A percentile compares a stretch with the other conserved stretches of the same genome.
These are phyloP conservation scores for Metschnikowia santaceciliae DNA, from an alignment of 805 yeast species.

Conservation along the genomic window DNA sequence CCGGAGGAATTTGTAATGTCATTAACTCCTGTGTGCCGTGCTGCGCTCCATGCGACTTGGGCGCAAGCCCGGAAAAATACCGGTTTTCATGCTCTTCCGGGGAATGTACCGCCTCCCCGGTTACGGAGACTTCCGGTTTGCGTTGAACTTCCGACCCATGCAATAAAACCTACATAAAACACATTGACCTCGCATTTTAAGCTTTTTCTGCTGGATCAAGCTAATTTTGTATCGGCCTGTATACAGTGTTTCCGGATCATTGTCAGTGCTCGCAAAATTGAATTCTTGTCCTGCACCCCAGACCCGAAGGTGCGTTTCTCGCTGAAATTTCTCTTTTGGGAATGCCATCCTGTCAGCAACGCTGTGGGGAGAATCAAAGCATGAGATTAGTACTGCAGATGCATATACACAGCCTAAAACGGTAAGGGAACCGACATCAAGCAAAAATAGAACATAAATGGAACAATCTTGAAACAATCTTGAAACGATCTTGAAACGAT, in stretches of 20 bases:
- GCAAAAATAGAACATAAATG: too few species aligned
- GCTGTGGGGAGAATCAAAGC: too few species aligned
- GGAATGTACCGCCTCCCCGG: too few species aligned
- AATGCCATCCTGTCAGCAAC: neutral
- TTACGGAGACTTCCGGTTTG: too few species aligned
- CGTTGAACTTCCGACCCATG: too few species aligned
- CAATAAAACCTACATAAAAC: too few species aligned
- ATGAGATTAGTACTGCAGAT: too few species aligned
- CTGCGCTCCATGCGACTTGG: neutral
- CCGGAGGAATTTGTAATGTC: neutral
- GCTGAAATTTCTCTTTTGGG: neutral
- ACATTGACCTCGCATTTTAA: neutral
- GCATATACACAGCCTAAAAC: too few species aligned
- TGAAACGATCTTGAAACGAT: too few species aligned
- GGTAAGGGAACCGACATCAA: too few species aligned
- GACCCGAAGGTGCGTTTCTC: neutral
- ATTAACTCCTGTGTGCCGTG: neutral
- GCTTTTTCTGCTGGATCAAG: neutral
- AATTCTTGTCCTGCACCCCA: neutral
- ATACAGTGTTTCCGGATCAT: neutral
- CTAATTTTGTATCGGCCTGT: neutral
- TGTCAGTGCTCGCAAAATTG: neutral
- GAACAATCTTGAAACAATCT: too few species aligned
- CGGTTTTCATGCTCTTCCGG: neutral
- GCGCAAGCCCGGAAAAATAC: neutral